Evolutionary conservation across 371 early-diverging fungal genomes (phyloP).

Genomic region (Mucor plumbeus): DNA sequence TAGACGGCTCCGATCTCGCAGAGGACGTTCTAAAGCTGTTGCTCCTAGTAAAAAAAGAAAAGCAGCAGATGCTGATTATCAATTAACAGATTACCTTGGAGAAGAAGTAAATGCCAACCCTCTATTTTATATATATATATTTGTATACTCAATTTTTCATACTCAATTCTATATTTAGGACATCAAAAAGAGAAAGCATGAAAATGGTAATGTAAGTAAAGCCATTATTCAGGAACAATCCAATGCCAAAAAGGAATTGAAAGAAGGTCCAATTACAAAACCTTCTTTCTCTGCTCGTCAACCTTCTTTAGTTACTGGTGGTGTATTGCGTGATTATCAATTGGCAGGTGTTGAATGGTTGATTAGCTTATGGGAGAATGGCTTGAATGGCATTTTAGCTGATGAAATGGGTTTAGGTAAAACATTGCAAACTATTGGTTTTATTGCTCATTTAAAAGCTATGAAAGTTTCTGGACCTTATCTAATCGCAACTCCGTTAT

Average conservation of each 20-base stretch:
- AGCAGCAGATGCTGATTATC: constrained; percentile 53
- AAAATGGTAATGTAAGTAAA: constrained; percentile 37
- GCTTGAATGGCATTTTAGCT: constrained; percentile 97
- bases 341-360: constrained; percentile 98
- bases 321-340: constrained; percentile 93
- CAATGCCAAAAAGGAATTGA: constrained; percentile 11
- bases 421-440: constrained; percentile 97
- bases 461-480: constrained; percentile 92
- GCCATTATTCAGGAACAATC: constrained; percentile 40
- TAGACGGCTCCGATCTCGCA: neutral
- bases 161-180: constrained; percentile 28
- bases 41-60: constrained; percentile 25
- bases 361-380: constrained; percentile 95
- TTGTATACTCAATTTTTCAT: neutral
- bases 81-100: constrained; percentile 63
- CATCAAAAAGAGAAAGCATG: constrained; percentile 47
- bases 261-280: constrained; percentile 22
- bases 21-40: constrained; percentile 10
- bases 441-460: constrained; percentile 85
- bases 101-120: constrained; percentile 50
- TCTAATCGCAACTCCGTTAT: constrained; percentile 95
- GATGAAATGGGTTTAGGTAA: constrained; percentile 99
- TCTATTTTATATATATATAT: no score
- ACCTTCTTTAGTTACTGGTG: constrained; percentile 82
- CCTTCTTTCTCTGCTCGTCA: constrained; percentile 70